Base-by-base conservation (phyloP, 2,329 filamentous ascomycete species). In the Fusarium sp. region DNA sequence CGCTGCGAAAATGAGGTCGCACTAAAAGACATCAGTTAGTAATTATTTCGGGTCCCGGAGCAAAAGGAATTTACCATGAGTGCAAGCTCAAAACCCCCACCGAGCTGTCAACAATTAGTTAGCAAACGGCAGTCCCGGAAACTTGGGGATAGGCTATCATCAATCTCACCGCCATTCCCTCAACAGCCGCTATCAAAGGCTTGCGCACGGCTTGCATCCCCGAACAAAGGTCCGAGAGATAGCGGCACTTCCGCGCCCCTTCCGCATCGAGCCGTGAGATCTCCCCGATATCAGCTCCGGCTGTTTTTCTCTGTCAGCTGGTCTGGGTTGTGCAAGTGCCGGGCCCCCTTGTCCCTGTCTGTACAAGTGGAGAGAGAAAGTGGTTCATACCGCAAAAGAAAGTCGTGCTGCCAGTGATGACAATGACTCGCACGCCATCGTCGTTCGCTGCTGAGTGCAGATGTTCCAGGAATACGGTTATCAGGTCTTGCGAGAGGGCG, bases 401-500 rank as follows among this genome's bases (percentile, higher is more conserved):
- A 10, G 76, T 75, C 7, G 71, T 74, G 46, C 75, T 77, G n/a
- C 81, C 80, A 11, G 80, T 80, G 42, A 83, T 59, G 46, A 83
- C 73, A n/a, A 82, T 77, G 25, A 73, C 80, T 49, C 80, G 76
- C 45, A 82, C 75, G 8, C 50, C 66, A 48, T 73, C 47, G 41
- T 77, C 74, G 23, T 41, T 71, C 48, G 72, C 72, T 27, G 66
- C 75, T 42, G 51, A 68, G 53, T 45, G 64, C 23, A 78, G 72
- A 48, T 72, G 73, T 48, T 62, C 72, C 23, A 82, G 75, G 20
- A 86, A 76, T 43, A 86, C 80, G 66, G 76, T 73, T 69, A 87
- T 84, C 80, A 87, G 83, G 48, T 76, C 76, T 58, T 82, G 79
- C 3, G 86, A 88, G 69, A 89, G 83, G 23, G 87, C 87, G 80